Percentiles rank a stretch among this genome's conserved stretches.
These are phyloP conservation scores for Polysphondylium violaceum DNA, from an alignment of 78 protist genomes.

Conservation along the genomic window DNA sequence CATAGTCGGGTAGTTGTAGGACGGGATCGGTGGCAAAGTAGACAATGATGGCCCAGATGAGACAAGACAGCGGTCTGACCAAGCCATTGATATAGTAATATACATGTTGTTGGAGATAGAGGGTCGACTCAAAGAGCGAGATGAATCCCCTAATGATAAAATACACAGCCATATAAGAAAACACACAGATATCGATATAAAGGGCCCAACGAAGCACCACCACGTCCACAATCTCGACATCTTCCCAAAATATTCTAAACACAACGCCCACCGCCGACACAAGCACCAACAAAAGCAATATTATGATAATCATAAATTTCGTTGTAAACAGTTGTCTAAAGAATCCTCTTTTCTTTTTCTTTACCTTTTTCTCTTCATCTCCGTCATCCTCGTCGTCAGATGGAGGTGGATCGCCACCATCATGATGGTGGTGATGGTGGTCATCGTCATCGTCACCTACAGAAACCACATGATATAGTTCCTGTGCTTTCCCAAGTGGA, in stretches of 20 bases:
- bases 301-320: neutral
- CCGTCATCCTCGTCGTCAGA: neutral
- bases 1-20: conserved; percentile 21
- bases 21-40: conserved; percentile 46
- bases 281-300: conserved; percentile 9
- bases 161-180: conserved; percentile 3
- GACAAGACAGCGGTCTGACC: conserved; percentile 15
- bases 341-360: conserved; percentile 44
- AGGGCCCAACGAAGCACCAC: conserved; percentile 49
- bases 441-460: conserved; percentile 14
- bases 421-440: neutral
- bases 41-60: conserved; percentile 46
- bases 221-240: neutral
- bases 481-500: conserved; percentile 66
- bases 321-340: neutral
- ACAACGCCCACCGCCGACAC: conserved; percentile 33
- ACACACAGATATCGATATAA: conserved; percentile 18
- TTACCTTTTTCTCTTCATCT: neutral
- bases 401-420: conserved; percentile 26
- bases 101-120: conserved; percentile 67
- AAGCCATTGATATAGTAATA: conserved; percentile 60
- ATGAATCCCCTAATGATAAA: conserved; percentile 44
- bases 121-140: conserved; percentile 33
- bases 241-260: conserved; percentile 56
- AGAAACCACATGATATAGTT: conserved; percentile 22